Conservation (phyloP, 345 rosid genomes). For the Citrus sinensis region DNA sequence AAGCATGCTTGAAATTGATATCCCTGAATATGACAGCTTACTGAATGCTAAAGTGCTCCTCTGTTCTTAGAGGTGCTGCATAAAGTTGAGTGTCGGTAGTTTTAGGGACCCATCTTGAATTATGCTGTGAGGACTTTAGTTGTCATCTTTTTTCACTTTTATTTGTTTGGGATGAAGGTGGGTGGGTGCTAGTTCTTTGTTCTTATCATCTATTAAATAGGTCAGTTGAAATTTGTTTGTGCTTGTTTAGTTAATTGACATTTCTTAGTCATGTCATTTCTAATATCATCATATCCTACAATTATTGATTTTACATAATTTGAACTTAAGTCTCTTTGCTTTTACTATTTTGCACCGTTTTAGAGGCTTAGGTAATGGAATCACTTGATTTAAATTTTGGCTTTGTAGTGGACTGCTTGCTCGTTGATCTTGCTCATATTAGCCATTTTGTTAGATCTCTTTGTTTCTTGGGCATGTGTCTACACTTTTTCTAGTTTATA, state of each 20-base stretch:
- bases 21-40: background rate
- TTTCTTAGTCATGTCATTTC: background rate
- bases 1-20: background rate
- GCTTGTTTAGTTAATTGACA: background rate
- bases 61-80: background rate
- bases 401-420: background rate
- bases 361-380: background rate
- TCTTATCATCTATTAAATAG: background rate
- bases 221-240: background rate
- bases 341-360: background rate
- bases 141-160: background rate
- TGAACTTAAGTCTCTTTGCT: background rate
- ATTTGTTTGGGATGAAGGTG: background rate
- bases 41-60: background rate
- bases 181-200: background rate
- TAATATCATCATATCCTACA: background rate
- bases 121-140: background rate
- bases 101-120: background rate
- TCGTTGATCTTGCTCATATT: background rate
- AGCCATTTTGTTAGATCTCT: background rate
- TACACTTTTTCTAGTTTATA: background rate
- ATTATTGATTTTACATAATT: background rate
- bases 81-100: background rate
- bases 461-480: background rate
- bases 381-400: background rate